Conservation (phyloP, 208 protist species). For the Trypanosoma mega region DNA sequence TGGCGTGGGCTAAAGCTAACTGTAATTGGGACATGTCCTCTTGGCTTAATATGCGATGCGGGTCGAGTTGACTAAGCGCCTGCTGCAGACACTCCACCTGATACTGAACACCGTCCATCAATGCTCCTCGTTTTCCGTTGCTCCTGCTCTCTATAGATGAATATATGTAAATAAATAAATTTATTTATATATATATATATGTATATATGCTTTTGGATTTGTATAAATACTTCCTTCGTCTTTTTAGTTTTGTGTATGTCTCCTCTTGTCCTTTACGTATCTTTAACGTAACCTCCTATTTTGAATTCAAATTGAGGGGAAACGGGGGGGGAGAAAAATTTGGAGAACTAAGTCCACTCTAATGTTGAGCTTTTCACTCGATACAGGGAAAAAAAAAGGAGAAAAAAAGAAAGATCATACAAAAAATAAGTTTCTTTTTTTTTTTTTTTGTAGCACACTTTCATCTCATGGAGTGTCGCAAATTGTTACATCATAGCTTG, state of each 20-base stretch:
- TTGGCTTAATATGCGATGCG: constrained; percentile 21
- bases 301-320: too few relatives aligned
- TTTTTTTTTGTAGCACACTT: neutral
- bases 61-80: constrained; percentile 34
- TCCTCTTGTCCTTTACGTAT: too few relatives aligned
- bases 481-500: constrained; percentile 11
- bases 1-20: constrained; percentile 40
- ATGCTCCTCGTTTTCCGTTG: constrained; percentile 1
- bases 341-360: too few relatives aligned
- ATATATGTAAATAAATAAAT: constrained; percentile 3
- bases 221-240: too few relatives aligned
- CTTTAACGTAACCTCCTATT: too few relatives aligned
- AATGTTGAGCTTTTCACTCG: neutral
- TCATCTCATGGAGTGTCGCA: constrained; percentile 4
- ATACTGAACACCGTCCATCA: constrained; percentile 42
- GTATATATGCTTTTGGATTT: too few relatives aligned
- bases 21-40: constrained; percentile 41
- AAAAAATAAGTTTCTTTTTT: neutral
- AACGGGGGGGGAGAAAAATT: too few relatives aligned
- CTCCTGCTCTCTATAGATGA: neutral
- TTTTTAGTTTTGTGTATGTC: too few relatives aligned
- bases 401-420: neutral
- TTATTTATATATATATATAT: too few relatives aligned
- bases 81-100: constrained; percentile 44
- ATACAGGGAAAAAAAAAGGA: neutral